phyloP scores from a whole-genome alignment of 2,329 filamentous ascomycete species.

The Hypomyces rosellus region DNA sequence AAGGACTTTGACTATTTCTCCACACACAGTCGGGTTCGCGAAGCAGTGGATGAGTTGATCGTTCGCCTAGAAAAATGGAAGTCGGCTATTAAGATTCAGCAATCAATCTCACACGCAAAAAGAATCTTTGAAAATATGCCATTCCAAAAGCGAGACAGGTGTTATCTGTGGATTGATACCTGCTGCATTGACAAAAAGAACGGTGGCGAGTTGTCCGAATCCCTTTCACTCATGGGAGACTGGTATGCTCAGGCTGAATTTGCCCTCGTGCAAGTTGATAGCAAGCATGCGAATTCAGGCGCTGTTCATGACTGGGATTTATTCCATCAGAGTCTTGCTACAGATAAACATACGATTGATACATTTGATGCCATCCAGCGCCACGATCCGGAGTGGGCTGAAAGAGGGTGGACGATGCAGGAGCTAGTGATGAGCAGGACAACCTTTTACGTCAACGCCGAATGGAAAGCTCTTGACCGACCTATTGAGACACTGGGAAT shows the following conservation, averaged over 20 bases:
- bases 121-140: not conserved
- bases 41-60: slow-evolving; percentile 1
- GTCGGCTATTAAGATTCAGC: slow-evolving; percentile 3
- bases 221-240: slow-evolving; percentile 1
- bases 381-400: slow-evolving; percentile 1
- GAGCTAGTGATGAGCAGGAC: slow-evolving; percentile 11
- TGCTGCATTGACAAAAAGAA: slow-evolving; percentile 3
- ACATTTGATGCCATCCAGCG: not conserved
- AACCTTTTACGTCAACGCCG: slow-evolving; percentile 4
- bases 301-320: not conserved
- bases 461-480: slow-evolving; percentile 5
- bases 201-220: not conserved
- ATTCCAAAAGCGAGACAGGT: not conserved
- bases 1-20: not conserved
- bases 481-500: slow-evolving; percentile 3
- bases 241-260: slow-evolving; percentile 1
- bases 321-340: not conserved
- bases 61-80: slow-evolving; percentile 2
- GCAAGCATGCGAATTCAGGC: not conserved
- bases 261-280: slow-evolving; percentile 4
- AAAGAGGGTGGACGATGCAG: slow-evolving; percentile 6
- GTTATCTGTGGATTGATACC: slow-evolving; percentile 2
- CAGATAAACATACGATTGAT: not conserved
- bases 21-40: not conserved
- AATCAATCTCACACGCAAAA: slow-evolving; percentile 1